These are phyloP conservation scores for Ballota nigra DNA, from an alignment of 257 asterid genomes.

Conservation along the genomic window DNA sequence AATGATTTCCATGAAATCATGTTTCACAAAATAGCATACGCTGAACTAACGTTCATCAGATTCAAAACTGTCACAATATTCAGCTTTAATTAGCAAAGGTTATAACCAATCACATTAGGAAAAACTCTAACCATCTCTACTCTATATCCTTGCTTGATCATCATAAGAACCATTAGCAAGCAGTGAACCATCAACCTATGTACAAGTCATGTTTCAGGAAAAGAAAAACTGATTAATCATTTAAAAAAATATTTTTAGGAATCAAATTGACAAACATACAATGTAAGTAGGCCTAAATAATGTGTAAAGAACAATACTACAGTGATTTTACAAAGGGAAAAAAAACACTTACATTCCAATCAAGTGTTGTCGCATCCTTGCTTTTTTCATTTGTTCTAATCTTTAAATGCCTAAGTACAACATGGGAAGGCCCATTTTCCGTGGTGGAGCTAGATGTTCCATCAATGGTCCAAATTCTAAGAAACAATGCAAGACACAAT, in stretches of 20 bases:
- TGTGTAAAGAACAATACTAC: background rate
- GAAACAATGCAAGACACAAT: background rate
- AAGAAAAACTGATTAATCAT: slow-evolving; percentile 4
- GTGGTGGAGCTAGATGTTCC: slow-evolving; percentile 57
- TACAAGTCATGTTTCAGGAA: slow-evolving; percentile 21
- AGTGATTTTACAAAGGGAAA: background rate
- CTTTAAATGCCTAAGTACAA: slow-evolving; percentile 83
- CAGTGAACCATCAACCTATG: slow-evolving; percentile 82
- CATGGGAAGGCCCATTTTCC: slow-evolving; percentile 64
- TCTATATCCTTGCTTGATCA: slow-evolving; percentile 99
- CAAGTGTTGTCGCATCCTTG: slow-evolving; percentile 98
- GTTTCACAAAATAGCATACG: slow-evolving; percentile 6
- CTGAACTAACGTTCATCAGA: slow-evolving; percentile 14
- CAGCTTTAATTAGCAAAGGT: slow-evolving; percentile 6
- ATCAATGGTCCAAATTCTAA: slow-evolving; percentile 82
- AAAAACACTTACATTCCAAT: slow-evolving; percentile 78
- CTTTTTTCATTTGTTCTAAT: slow-evolving; percentile 89
- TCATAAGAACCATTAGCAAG: slow-evolving; percentile 98
- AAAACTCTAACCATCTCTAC: slow-evolving; percentile 67
- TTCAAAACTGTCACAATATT: background rate
- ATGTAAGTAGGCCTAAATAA: background rate
- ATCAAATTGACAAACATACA: slow-evolving; percentile 5
- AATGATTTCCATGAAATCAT: slow-evolving; percentile 3
- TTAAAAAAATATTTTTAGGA: background rate
- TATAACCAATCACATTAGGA: slow-evolving; percentile 16